phyloP scores from a whole-genome alignment of 116 monocot species.

The Posidonia oceanica region DNA sequence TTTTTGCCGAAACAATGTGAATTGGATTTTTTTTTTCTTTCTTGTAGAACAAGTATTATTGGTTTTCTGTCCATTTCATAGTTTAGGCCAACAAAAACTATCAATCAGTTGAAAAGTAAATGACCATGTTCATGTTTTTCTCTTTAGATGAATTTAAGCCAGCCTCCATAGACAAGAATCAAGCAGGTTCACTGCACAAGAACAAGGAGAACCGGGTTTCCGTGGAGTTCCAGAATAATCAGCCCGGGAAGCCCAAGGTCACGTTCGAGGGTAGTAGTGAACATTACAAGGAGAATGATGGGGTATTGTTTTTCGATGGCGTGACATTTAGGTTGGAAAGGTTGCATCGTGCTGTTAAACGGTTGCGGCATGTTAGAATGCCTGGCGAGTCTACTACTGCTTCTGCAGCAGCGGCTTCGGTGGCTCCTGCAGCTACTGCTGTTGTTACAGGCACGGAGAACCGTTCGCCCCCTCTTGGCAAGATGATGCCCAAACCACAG shows the following conservation, averaged over 20 bases:
- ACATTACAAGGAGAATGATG: slow-evolving; percentile 88
- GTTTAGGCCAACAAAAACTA: no score
- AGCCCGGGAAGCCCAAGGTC: slow-evolving; percentile 85
- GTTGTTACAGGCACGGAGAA: slow-evolving; percentile 28
- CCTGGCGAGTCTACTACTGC: slow-evolving; percentile 58
- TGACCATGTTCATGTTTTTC: background rate
- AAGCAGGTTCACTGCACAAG: slow-evolving; percentile 73
- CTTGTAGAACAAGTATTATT: no score
- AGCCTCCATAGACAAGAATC: slow-evolving; percentile 94
- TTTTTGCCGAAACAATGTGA: background rate
- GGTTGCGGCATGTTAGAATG: slow-evolving; percentile 63
- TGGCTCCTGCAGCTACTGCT: slow-evolving; percentile 14
- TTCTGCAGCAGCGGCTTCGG: slow-evolving; percentile 12
- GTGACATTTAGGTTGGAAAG: slow-evolving; percentile 67
- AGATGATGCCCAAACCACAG: slow-evolving; percentile 37
- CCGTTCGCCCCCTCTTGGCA: slow-evolving; percentile 60
- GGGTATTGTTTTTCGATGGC: slow-evolving; percentile 92
- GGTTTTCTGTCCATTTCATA: no score
- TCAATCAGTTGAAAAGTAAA: background rate
- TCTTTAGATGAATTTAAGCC: slow-evolving; percentile 92
- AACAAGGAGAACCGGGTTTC: slow-evolving; percentile 88
- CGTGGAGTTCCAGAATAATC: slow-evolving; percentile 91
- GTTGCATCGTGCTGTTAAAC: slow-evolving; percentile 87
- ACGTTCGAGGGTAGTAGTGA: slow-evolving; percentile 90
- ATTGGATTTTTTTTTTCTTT: background rate